A percentile compares a stretch with the other conserved stretches of the same genome.
phyloP scores from a whole-genome alignment of 2,329 filamentous ascomycete genomes.

The Arthroderma sp. region DNA sequence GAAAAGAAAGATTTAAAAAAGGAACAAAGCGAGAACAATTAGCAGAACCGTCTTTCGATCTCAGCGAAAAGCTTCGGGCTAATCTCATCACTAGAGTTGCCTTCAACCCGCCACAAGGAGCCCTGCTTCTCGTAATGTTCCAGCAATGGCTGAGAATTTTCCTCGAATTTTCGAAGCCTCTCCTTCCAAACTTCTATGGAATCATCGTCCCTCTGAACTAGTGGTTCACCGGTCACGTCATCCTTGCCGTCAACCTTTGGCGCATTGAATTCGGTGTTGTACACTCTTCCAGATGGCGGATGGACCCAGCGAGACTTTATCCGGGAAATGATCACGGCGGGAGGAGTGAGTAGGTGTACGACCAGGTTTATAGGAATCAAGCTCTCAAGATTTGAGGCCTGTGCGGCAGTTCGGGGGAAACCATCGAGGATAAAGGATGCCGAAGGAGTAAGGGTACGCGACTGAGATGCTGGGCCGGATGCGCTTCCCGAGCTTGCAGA shows the following conservation, averaged over 20 bases:
- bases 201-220: constrained; percentile 76
- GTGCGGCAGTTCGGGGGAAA: constrained; percentile 75
- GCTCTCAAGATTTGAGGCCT: constrained; percentile 63
- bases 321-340: constrained; percentile 72
- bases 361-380: constrained; percentile 92
- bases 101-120: constrained; percentile 74
- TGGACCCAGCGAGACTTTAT: constrained; percentile 92
- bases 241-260: constrained; percentile 70
- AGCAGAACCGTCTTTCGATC: constrained; percentile 62
- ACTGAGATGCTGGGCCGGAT: constrained; percentile 33
- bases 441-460: constrained; percentile 47
- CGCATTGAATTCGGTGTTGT: constrained; percentile 87
- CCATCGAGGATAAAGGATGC: constrained; percentile 94
- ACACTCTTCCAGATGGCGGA: constrained; percentile 76
- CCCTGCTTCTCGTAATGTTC: constrained; percentile 79
- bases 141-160: constrained; percentile 71
- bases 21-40: not conserved
- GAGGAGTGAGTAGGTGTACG: constrained; percentile 72
- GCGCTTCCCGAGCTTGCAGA: constrained; percentile 31
- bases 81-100: constrained; percentile 88
- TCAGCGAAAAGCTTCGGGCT: constrained; percentile 75
- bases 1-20: not conserved
- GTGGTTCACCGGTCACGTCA: constrained; percentile 76
- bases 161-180: constrained; percentile 69
- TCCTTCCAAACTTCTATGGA: constrained; percentile 72